Conservation (phyloP, 2,329 filamentous ascomycete species). For the Aureobasidium sp. region DNA sequence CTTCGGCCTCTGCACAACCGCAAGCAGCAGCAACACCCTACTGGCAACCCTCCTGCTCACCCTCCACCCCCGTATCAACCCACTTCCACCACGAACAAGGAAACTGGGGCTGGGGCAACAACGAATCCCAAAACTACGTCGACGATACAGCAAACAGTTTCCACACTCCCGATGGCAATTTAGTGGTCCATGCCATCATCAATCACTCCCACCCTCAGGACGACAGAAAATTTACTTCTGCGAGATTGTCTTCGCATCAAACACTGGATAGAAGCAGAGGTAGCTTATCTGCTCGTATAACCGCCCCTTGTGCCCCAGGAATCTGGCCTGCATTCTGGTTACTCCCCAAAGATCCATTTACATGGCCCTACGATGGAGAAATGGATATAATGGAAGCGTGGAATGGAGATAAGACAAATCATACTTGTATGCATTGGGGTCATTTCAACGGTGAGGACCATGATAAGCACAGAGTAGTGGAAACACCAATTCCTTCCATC, state of each 20-base stretch:
- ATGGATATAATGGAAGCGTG: constrained; percentile 54
- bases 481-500: constrained; percentile 43
- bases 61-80: constrained; percentile 36
- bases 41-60: constrained; percentile 45
- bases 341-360: constrained; percentile 48
- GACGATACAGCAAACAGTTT: constrained; percentile 43
- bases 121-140: constrained; percentile 52
- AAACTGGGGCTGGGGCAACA: constrained; percentile 54
- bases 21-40: constrained; percentile 26
- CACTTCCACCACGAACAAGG: constrained; percentile 50
- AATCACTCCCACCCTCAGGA: constrained; percentile 24
- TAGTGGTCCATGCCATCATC: constrained; percentile 46
- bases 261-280: constrained; percentile 44
- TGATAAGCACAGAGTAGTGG: constrained; percentile 48
- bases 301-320: constrained; percentile 45
- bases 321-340: constrained; percentile 58
- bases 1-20: background rate
- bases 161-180: constrained; percentile 41
- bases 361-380: constrained; percentile 52
- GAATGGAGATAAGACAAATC: constrained; percentile 49
- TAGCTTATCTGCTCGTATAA: constrained; percentile 43
- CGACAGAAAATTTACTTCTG: constrained; percentile 44
- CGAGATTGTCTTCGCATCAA: constrained; percentile 45
- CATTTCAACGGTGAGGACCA: constrained; percentile 44
- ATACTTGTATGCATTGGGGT: constrained; percentile 53